Evolutionary conservation across 2,329 filamentous ascomycete species (phyloP).

Genomic region (Hymenoscyphus scutula): DNA sequence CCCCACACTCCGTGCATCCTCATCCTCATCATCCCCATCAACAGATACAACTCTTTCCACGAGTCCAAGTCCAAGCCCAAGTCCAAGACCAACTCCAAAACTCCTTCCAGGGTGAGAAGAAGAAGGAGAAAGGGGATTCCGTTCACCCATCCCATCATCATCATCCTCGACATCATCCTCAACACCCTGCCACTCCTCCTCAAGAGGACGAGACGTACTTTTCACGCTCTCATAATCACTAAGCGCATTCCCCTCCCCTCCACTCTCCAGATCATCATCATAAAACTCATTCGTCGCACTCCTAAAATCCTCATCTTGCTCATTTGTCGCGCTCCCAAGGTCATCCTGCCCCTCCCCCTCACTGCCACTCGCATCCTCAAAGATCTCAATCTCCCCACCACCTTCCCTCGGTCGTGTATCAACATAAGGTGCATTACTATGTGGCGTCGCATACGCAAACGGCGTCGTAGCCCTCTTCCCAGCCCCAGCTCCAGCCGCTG

Average conservation of each 20-base stretch:
- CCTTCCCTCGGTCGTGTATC: slow-evolving; percentile 21
- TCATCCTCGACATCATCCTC: slow-evolving; percentile 8
- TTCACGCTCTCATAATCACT: slow-evolving; percentile 24
- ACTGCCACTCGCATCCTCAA: slow-evolving; percentile 22
- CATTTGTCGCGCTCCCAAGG: slow-evolving; percentile 25
- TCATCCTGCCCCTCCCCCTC: slow-evolving; percentile 20
- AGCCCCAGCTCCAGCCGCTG: too few relatives aligned
- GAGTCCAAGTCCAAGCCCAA: slow-evolving; percentile 5
- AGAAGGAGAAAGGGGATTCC: too few relatives aligned
- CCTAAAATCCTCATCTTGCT: too few relatives aligned
- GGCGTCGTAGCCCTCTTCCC: slow-evolving; percentile 51
- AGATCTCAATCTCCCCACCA: slow-evolving; percentile 18
- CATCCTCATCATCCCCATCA: slow-evolving; percentile 32
- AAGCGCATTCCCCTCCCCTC: slow-evolving; percentile 24
- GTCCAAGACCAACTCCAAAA: too few relatives aligned
- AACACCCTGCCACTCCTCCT: slow-evolving; percentile 34
- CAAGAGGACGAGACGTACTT: too few relatives aligned
- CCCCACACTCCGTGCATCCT: slow-evolving; percentile 34
- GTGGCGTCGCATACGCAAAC: slow-evolving; percentile 72
- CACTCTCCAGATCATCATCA: slow-evolving; percentile 30
- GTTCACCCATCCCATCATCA: too few relatives aligned
- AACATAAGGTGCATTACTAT: slow-evolving; percentile 57
- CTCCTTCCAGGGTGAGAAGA: too few relatives aligned
- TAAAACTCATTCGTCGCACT: slow-evolving; percentile 30
- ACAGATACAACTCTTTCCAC: slow-evolving; percentile 23